Evolutionary conservation across 2,329 filamentous ascomycete species (phyloP).

Genomic region (Macrophomina phaseolina): DNA sequence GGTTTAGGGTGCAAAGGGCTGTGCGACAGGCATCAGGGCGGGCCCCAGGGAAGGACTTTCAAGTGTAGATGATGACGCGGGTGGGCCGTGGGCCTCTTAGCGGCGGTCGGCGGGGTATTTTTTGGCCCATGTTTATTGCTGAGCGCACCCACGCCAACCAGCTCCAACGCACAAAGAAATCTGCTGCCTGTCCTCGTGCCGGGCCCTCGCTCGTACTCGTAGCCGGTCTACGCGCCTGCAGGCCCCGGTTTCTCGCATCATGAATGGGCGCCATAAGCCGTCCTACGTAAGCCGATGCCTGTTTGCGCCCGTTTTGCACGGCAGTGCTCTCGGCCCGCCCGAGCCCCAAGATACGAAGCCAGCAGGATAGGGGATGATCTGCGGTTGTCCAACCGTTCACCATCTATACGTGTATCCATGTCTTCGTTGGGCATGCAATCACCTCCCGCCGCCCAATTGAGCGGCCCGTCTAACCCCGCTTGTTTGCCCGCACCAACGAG

Average conservation of each 20-base stretch:
- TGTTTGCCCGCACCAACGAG: not conserved
- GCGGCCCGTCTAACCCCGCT: not conserved
- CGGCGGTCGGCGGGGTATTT: conserved; percentile 22
- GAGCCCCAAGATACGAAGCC: conserved; percentile 19
- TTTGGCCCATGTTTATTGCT: conserved; percentile 24
- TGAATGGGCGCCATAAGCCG: not conserved
- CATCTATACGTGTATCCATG: not conserved
- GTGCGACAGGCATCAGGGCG: conserved; percentile 27
- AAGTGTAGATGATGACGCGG: conserved; percentile 26
- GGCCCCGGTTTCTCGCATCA: not conserved
- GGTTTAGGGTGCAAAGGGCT: conserved; percentile 18
- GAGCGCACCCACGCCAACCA: conserved; percentile 8
- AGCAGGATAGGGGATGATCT: conserved; percentile 24
- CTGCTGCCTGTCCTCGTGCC: conserved; percentile 1
- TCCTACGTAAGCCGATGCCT: conserved; percentile 15
- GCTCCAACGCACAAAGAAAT: conserved; percentile 18
- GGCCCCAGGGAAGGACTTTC: conserved; percentile 25
- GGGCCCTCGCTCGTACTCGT: not conserved
- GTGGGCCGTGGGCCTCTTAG: conserved; percentile 21
- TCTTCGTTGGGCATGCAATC: conserved; percentile 7
- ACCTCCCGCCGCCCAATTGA: not conserved
- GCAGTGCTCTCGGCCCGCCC: conserved; percentile 16
- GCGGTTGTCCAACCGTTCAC: not conserved
- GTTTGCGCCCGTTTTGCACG: conserved; percentile 1
- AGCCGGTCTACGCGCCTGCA: conserved; percentile 1